Evolutionary conservation across 345 rosid species (phyloP).

Genomic region (Lepidium africanum): DNA sequence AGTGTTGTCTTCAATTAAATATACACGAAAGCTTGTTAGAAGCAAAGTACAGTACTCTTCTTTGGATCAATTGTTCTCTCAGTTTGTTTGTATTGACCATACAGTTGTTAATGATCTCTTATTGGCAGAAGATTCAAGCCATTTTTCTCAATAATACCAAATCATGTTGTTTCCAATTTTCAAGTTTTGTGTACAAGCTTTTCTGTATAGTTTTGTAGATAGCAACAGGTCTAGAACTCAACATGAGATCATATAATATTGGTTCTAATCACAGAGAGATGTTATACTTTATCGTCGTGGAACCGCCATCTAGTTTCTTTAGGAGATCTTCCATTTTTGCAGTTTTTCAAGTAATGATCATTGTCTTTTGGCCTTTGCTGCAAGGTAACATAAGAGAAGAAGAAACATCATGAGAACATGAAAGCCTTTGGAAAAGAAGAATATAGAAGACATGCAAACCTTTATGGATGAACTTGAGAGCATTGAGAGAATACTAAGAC

Average conservation of each 20-base stretch:
- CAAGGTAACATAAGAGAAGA: slow-evolving; percentile 2
- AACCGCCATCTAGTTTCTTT: slow-evolving; percentile 99
- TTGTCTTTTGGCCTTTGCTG: slow-evolving; percentile 98
- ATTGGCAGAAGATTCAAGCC: background rate
- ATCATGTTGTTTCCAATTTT: background rate
- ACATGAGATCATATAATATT: slow-evolving; percentile 12
- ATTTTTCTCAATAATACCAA: background rate
- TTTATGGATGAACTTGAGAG: slow-evolving; percentile 89
- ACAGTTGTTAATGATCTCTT: background rate
- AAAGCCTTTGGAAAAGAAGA: background rate
- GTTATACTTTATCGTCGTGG: slow-evolving; percentile 89
- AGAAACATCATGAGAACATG: background rate
- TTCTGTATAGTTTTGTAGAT: background rate
- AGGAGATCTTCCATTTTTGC: slow-evolving; percentile 91
- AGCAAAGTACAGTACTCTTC: background rate
- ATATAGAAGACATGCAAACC: slow-evolving; percentile 33
- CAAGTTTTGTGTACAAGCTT: background rate
- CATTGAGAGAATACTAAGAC: slow-evolving; percentile 98
- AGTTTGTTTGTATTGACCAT: slow-evolving; percentile 17
- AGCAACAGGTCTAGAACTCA: slow-evolving; percentile 9
- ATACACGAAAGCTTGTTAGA: slow-evolving; percentile 7
- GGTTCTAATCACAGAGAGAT: slow-evolving; percentile 7
- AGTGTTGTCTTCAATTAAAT: background rate
- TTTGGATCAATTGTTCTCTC: background rate
- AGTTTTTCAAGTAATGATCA: slow-evolving; percentile 87